Conservation (phyloP, 2,329 filamentous ascomycete genomes). For the Colletotrichum eleusines region DNA sequence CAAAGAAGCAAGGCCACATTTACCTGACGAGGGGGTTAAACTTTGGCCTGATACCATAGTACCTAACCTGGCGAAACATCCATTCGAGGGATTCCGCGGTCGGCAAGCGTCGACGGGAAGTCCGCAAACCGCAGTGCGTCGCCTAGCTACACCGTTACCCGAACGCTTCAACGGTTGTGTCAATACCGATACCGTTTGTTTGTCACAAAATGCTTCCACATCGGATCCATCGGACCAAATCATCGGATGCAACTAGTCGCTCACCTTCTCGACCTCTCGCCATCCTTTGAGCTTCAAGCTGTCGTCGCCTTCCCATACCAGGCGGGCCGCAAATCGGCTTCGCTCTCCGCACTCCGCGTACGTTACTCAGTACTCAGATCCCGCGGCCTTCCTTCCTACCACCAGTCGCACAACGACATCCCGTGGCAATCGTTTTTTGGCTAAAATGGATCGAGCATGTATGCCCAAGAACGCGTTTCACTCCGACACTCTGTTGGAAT, state of each 20-base stretch:
- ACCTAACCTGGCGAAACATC: conserved; percentile 5
- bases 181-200: background rate
- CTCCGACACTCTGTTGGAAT: conserved; percentile 29
- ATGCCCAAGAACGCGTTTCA: conserved; percentile 26
- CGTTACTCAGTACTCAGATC: background rate
- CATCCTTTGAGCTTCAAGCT: conserved; percentile 8
- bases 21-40: too few species aligned
- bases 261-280: background rate
- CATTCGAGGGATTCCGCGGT: conserved; percentile 3
- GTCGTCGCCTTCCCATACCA: conserved; percentile 1
- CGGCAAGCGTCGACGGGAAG: conserved; percentile 2
- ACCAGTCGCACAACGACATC: conserved; percentile 15
- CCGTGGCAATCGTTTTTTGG: conserved; percentile 12
- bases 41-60: too few species aligned
- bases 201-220: background rate
- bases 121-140: background rate
- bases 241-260: background rate
- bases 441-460: conserved; percentile 5
- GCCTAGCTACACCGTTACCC: conserved; percentile 12
- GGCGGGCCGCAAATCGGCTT: background rate
- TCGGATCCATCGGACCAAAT: background rate
- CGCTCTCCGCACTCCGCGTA: conserved; percentile 15
- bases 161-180: conserved; percentile 1
- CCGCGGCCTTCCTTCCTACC: background rate
- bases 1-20: too few species aligned